phyloP scores from a whole-genome alignment of 352 stramenopile genomes.

The Phytophthora cactorum region DNA sequence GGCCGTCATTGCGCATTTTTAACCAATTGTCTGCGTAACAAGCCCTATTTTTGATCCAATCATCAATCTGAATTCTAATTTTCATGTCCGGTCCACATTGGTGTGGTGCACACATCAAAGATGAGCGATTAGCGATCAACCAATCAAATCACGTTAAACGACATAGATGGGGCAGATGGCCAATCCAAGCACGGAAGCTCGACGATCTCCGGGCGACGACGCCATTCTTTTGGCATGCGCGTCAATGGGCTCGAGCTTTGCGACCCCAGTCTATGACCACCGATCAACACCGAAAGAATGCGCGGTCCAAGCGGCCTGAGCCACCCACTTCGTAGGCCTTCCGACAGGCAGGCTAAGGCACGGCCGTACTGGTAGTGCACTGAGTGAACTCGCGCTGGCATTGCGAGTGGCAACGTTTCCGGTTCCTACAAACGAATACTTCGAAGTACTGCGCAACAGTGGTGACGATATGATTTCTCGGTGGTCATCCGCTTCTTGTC shows the following conservation, averaged over 20 bases:
- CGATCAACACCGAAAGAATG: constrained; percentile 23
- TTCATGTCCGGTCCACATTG: background rate
- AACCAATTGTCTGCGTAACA: background rate
- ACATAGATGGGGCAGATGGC: constrained; percentile 9
- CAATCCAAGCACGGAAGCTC: constrained; percentile 14
- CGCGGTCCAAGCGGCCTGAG: constrained; percentile 1
- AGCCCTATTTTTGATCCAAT: background rate
- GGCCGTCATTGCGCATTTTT: background rate
- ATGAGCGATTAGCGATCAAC: background rate
- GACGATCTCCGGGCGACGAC: constrained; percentile 19
- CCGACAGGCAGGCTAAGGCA: background rate
- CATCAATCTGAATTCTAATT: background rate
- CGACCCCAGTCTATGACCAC: constrained; percentile 18
- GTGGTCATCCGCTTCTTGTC: background rate
- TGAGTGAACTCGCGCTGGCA: too few species aligned
- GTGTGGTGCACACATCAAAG: constrained; percentile 10
- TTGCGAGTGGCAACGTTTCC: too few species aligned
- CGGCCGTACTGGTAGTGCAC: too few species aligned
- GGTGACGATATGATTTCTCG: background rate
- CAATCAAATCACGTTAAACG: constrained; percentile 30
- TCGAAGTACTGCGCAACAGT: background rate
- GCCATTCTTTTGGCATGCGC: constrained; percentile 15
- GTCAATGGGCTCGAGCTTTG: background rate
- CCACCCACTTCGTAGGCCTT: background rate
- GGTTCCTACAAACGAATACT: too few species aligned